Evolutionary conservation across 2,329 filamentous ascomycete genomes (phyloP).

Genomic region (Fusarium dlaminii): DNA sequence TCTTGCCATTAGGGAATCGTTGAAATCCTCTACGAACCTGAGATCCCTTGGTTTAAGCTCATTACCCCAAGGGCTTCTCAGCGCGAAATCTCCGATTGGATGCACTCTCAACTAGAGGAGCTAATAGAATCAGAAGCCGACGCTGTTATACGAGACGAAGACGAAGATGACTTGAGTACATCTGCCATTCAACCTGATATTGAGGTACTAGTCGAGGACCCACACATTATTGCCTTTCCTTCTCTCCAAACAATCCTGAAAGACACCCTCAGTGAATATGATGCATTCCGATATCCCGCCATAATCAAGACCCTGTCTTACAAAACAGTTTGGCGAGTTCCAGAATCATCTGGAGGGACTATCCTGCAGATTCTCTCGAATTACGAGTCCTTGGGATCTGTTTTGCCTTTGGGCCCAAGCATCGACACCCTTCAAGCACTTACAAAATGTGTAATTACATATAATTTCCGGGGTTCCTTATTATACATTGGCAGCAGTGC

Average conservation of each 20-base stretch:
- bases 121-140: slow-evolving; percentile 34
- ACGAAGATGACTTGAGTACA: not conserved
- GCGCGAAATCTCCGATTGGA: slow-evolving; percentile 14
- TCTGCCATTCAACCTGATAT: slow-evolving; percentile 27
- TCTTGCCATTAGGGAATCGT: slow-evolving; percentile 19
- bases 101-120: slow-evolving; percentile 34
- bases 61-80: slow-evolving; percentile 27
- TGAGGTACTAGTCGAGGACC: slow-evolving; percentile 14
- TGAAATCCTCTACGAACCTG: slow-evolving; percentile 51
- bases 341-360: slow-evolving; percentile 20
- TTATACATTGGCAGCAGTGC: slow-evolving; percentile 43
- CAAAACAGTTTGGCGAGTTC: slow-evolving; percentile 42
- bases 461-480: slow-evolving; percentile 41
- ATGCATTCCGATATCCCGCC: slow-evolving; percentile 36
- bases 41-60: slow-evolving; percentile 49
- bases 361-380: slow-evolving; percentile 23
- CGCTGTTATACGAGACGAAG: slow-evolving; percentile 4
- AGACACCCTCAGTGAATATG: slow-evolving; percentile 12
- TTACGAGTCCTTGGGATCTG: slow-evolving; percentile 27
- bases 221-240: slow-evolving; percentile 40
- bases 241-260: not conserved
- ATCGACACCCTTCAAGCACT: slow-evolving; percentile 21
- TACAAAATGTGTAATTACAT: slow-evolving; percentile 36
- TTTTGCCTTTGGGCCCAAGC: not conserved
- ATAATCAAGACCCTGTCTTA: slow-evolving; percentile 18